Percentiles rank a stretch among this genome's conserved stretches.
These are phyloP conservation scores for Magnolia kwangsiensis DNA, from an alignment of 164 flowering plant species.

Conservation along the genomic window DNA sequence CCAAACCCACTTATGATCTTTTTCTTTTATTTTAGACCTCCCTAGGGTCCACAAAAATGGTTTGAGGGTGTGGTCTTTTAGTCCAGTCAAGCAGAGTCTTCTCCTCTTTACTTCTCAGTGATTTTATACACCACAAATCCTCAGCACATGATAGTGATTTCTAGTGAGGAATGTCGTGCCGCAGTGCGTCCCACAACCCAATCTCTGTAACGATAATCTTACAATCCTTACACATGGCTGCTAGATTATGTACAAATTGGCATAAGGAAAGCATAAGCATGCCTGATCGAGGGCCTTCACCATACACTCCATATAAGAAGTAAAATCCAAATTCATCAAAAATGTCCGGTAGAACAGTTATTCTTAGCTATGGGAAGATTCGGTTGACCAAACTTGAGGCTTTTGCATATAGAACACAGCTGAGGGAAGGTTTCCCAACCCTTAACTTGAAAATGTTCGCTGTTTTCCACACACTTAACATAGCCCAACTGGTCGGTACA, in stretches of 20 bases:
- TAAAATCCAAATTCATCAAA: constrained; percentile 54
- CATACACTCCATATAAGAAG: constrained; percentile 57
- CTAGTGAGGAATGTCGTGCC: constrained; percentile 52
- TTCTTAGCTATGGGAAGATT: constrained; percentile 38
- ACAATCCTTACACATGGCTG: constrained; percentile 30
- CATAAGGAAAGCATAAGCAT: constrained; percentile 38
- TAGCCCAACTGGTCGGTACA: constrained; percentile 49
- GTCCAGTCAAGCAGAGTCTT: constrained; percentile 18
- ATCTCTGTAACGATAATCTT: constrained; percentile 51
- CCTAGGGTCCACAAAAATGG: constrained; percentile 76
- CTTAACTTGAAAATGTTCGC: constrained; percentile 55
- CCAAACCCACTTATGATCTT: neutral
- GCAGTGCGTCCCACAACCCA: constrained; percentile 33
- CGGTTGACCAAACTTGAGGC: constrained; percentile 27
- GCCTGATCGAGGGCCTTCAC: constrained; percentile 44
- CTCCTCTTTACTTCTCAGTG: constrained; percentile 26
- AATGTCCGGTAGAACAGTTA: constrained; percentile 45
- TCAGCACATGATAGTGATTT: constrained; percentile 53
- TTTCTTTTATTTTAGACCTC: constrained; percentile 42
- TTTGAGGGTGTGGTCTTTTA: constrained; percentile 22
- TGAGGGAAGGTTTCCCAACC: constrained; percentile 37
- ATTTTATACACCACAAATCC: constrained; percentile 70
- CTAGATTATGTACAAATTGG: constrained; percentile 53
- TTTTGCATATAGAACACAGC: constrained; percentile 30
- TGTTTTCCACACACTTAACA: constrained; percentile 75